These are phyloP conservation scores for Thamnidium elegans DNA, from an alignment of 192 early-diverging fungal species.

Conservation along the genomic window DNA sequence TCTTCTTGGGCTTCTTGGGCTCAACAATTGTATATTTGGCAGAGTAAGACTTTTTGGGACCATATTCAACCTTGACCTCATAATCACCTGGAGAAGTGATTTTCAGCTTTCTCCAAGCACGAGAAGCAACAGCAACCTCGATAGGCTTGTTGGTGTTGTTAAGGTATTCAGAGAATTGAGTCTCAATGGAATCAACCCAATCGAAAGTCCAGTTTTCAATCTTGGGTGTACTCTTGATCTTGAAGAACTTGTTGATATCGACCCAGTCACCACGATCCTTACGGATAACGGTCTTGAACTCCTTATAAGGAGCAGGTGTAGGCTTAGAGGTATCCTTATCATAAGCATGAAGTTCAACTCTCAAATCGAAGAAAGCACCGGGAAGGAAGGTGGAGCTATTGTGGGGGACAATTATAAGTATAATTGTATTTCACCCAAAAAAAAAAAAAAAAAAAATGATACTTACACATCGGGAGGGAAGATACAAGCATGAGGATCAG, in stretches of 20 bases:
- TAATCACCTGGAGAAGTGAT: constrained; percentile 48
- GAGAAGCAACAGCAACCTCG: constrained; percentile 47
- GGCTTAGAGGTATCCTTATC: constrained; percentile 40
- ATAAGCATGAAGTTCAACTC: constrained; percentile 57
- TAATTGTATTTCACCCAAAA: neutral
- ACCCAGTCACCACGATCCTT: constrained; percentile 33
- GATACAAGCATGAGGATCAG: constrained; percentile 42
- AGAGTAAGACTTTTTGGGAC: constrained; percentile 45
- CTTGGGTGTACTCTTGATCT: constrained; percentile 23
- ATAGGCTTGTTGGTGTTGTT: constrained; percentile 37
- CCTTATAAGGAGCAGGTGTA: constrained; percentile 30
- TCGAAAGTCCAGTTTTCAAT: constrained; percentile 50
- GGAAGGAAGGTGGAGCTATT: constrained; percentile 53
- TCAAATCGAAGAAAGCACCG: constrained; percentile 57
- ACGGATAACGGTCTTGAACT: constrained; percentile 48
- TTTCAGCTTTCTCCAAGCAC: constrained; percentile 44
- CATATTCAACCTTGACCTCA: constrained; percentile 44
- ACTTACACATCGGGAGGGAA: constrained; percentile 48
- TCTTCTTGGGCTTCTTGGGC: constrained; percentile 36
- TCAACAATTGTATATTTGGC: constrained; percentile 45
- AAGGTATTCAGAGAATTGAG: constrained; percentile 36
- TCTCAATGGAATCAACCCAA: constrained; percentile 45
- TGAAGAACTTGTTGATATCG: constrained; percentile 44
- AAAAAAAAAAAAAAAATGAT: constrained; percentile 3
- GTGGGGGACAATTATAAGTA: neutral